Percentiles rank a stretch among this genome's conserved stretches.
Conservation (phyloP, 163 green algal genomes). For the Scenedesmus sp. region DNA sequence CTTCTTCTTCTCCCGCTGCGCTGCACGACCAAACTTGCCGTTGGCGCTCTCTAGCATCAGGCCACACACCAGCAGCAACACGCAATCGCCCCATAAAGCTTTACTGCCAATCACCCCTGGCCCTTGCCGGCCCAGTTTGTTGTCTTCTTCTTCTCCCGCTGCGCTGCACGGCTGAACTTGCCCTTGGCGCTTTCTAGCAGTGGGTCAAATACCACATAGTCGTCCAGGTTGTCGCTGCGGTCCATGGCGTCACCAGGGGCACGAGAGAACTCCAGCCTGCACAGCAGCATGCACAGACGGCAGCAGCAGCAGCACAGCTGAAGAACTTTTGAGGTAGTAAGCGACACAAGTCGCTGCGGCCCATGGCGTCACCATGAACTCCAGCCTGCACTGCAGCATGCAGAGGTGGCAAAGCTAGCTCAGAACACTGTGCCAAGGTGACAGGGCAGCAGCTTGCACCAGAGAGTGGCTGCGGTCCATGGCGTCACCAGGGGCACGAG, state of each 20-base stretch:
- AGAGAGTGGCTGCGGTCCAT: not conserved
- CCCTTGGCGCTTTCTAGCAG: slow-evolving; percentile 85
- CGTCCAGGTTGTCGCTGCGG: slow-evolving; percentile 78
- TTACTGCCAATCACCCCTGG: slow-evolving; percentile 41
- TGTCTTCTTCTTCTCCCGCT: slow-evolving; percentile 75
- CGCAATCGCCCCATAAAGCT: too few relatives aligned
- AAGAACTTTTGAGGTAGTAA: too few relatives aligned
- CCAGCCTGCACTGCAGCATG: too few relatives aligned
- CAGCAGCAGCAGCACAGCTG: not conserved
- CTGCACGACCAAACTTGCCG: slow-evolving; percentile 82
- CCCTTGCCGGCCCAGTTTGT: slow-evolving; percentile 78
- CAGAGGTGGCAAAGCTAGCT: not conserved
- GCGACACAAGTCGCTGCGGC: too few relatives aligned
- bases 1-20: slow-evolving; percentile 76
- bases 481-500: not conserved
- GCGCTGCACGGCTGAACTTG: slow-evolving; percentile 83
- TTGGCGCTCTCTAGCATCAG: slow-evolving; percentile 87
- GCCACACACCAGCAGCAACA: slow-evolving; percentile 72
- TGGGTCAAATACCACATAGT: slow-evolving; percentile 88
- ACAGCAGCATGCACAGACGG: not conserved
- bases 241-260: slow-evolving; percentile 71
- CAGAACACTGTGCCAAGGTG: not conserved
- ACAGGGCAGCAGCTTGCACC: not conserved
- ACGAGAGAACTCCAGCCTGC: slow-evolving; percentile 68
- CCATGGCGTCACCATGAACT: too few relatives aligned